Base-by-base conservation (phyloP, 257 asterid species). In the Capsicum baccatum region DNA sequence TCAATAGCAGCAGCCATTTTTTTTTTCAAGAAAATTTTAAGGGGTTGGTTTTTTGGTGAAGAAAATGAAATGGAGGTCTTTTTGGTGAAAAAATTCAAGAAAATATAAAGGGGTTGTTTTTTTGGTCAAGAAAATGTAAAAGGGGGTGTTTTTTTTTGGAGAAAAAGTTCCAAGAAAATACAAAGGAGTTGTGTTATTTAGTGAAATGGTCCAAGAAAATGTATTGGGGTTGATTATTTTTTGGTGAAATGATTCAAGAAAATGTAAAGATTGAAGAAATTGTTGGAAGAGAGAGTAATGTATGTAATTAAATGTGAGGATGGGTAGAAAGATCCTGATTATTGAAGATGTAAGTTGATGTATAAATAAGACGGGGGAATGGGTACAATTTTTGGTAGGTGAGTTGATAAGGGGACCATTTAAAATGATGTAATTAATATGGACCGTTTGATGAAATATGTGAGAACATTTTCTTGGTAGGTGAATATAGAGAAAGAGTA, bases 1-100 rank as follows among this genome's bases (percentile, higher is more conserved):
- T 84, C 91, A 74, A 57, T 59, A 44, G 12, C 83, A 26, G 83
- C 59, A 0, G 89, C 88, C 92, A 86, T 88, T 21, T 57, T 74
- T 26, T 19, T 55, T 39, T 42, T 9, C 64, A 66, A 78, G 57
- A 17, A 42, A 70, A 17, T 47, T 39, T 26, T 21, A 26, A 11
- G 12, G 3, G 14, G 47, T 64, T 64, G 42, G 17, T 5, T 64
- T 33, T 64, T 64, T 2, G 0, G 71, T 26, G 42, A n/a, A n/a
- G 11, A 17, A 10, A n/a, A 26, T 26, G 33, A 26, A 26, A 26
- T 26, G 33, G 33, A 26, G 42, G 17, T 5, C 33, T 33, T 64
- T 64, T 64, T 2, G 0, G 71, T 26, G 42, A n/a, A n/a, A n/a
- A 17, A 10, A n/a, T 47, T 44, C 71, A 54, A 50, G 74, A 76